Evolutionary conservation across 495 filamentous ascomycete genomes (phyloP).

Genomic region (Amniculicola lignicola): DNA sequence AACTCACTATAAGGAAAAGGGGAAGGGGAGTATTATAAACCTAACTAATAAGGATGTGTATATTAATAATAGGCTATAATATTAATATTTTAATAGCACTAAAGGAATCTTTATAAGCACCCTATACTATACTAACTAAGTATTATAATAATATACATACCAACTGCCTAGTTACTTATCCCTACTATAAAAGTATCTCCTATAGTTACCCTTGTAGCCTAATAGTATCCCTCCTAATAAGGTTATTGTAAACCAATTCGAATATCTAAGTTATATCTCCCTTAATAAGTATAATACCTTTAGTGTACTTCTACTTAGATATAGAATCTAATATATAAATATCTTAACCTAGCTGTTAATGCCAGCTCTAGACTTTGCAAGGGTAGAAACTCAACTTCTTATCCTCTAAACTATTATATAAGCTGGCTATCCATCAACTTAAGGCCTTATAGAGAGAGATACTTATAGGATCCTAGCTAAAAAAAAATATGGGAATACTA

Average conservation of each 20-base stretch:
- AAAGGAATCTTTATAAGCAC: not conserved
- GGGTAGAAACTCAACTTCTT: constrained; percentile 24
- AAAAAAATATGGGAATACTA: not conserved
- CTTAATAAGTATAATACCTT: constrained; percentile 34
- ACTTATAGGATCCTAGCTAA: constrained; percentile 12
- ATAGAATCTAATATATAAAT: constrained; percentile 33
- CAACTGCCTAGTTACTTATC: constrained; percentile 19
- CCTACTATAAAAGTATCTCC: constrained; percentile 22
- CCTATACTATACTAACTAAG: not conserved
- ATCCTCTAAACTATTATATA: constrained; percentile 31
- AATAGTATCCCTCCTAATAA: constrained; percentile 20
- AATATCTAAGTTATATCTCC: constrained; percentile 27
- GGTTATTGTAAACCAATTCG: constrained; percentile 26
- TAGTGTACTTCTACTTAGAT: constrained; percentile 23
- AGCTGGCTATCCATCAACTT: constrained; percentile 10
- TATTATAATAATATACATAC: constrained; percentile 21
- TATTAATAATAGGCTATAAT: constrained; percentile 24
- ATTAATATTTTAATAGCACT: constrained; percentile 19
- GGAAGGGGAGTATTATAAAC: constrained; percentile 40
- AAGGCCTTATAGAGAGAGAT: not conserved
- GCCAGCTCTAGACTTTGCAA: constrained; percentile 27
- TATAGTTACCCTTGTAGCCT: constrained; percentile 1
- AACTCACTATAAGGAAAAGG: constrained; percentile 21
- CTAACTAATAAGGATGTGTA: constrained; percentile 15
- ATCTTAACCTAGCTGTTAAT: constrained; percentile 23